A percentile compares a stretch with the other conserved stretches of the same genome.
Evolutionary conservation across 2,329 filamentous ascomycete species (phyloP).

Genomic region (Hypoxylon sp.): DNA sequence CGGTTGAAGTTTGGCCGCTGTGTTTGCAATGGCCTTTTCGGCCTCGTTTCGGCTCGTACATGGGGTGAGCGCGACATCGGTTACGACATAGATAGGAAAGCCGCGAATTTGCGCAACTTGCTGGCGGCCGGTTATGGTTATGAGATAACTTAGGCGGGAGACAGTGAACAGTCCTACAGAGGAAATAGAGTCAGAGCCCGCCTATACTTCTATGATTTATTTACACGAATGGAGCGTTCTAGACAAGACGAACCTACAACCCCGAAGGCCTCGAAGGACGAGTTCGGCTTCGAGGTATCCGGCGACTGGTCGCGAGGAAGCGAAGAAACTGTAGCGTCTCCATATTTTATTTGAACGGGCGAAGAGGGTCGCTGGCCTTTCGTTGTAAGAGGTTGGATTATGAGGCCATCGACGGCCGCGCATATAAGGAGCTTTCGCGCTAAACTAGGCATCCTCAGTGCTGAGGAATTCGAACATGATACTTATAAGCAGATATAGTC

Average conservation of each 20-base stretch:
- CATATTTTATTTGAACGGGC: slow-evolving; percentile 79
- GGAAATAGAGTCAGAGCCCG: slow-evolving; percentile 32
- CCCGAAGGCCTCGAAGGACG: slow-evolving; percentile 71
- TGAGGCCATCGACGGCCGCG: slow-evolving; percentile 84
- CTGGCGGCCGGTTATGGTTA: slow-evolving; percentile 87
- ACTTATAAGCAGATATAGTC: slow-evolving; percentile 27
- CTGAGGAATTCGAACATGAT: slow-evolving; percentile 31
- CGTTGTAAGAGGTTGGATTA: slow-evolving; percentile 78
- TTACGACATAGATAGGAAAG: slow-evolving; percentile 86
- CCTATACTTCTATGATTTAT: not conserved
- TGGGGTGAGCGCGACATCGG: slow-evolving; percentile 91
- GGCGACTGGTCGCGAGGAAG: slow-evolving; percentile 61
- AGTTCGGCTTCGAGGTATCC: slow-evolving; percentile 60
- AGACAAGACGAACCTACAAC: slow-evolving; percentile 64
- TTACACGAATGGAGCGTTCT: not conserved
- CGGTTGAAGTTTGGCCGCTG: slow-evolving; percentile 60
- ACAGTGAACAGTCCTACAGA: slow-evolving; percentile 83
- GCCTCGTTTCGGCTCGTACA: slow-evolving; percentile 82
- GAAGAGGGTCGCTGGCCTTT: slow-evolving; percentile 66
- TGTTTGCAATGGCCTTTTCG: slow-evolving; percentile 75
- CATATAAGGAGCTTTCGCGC: slow-evolving; percentile 84
- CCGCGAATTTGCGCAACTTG: slow-evolving; percentile 90
- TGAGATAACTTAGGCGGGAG: slow-evolving; percentile 83
- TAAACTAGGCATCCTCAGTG: slow-evolving; percentile 75
- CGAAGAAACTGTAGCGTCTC: slow-evolving; percentile 63